phyloP scores from a whole-genome alignment of 2,329 filamentous ascomycete species.

The Penicillium sp. region DNA sequence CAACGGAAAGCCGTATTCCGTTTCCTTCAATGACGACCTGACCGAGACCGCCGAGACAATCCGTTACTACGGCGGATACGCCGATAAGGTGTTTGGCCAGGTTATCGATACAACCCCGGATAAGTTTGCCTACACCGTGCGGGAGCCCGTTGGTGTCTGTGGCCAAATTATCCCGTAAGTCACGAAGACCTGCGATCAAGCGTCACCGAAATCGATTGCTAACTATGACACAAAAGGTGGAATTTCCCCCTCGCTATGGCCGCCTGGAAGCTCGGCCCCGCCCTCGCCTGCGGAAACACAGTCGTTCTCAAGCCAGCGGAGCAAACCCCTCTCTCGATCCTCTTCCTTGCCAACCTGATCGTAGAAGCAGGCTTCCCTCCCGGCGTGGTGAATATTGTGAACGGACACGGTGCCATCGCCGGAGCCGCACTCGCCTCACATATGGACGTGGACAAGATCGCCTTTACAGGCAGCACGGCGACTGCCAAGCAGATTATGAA shows the following conservation, averaged over 20 bases:
- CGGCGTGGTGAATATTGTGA: conserved; percentile 38
- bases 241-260: conserved; percentile 66
- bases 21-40: conserved; percentile 25
- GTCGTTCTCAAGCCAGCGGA: conserved; percentile 38
- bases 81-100: conserved; percentile 84
- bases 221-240: conserved; percentile 9
- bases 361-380: conserved; percentile 38
- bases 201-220: conserved; percentile 26
- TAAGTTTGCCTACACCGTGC: conserved; percentile 75
- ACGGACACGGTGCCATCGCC: conserved; percentile 34
- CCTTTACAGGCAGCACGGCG: conserved; percentile 37
- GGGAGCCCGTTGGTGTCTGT: conserved; percentile 74
- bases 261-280: conserved; percentile 44
- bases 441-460: conserved; percentile 37
- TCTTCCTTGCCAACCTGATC: conserved; percentile 36
- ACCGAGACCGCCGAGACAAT: conserved; percentile 28
- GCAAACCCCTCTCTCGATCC: conserved; percentile 36
- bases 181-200: conserved; percentile 59
- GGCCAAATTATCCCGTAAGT: conserved; percentile 85
- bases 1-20: conserved; percentile 60
- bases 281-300: conserved; percentile 37
- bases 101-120: conserved; percentile 71
- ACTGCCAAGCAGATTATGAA: conserved; percentile 40
- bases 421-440: conserved; percentile 34
- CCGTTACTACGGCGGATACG: conserved; percentile 69